Evolutionary conservation across 2,329 filamentous ascomycete genomes (phyloP).

Genomic region (Calonectria pteridis): DNA sequence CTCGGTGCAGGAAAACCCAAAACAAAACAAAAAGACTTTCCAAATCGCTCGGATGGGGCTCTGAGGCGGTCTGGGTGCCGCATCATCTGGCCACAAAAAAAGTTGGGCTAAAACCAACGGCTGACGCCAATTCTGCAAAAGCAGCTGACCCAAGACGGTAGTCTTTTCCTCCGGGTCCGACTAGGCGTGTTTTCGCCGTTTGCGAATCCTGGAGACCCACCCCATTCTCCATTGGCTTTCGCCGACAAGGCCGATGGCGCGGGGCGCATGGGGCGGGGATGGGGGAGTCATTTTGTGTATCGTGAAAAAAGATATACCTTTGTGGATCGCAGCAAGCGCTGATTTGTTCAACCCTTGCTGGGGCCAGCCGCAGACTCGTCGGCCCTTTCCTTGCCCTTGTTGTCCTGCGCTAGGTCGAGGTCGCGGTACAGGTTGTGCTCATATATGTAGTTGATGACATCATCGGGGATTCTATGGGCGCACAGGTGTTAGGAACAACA

Average conservation of each 20-base stretch:
- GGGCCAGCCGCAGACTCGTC: slow-evolving; percentile 35
- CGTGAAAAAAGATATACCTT: slow-evolving; percentile 8
- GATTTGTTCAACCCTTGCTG: slow-evolving; percentile 44
- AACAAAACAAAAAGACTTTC: not conserved
- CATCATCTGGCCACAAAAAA: not conserved
- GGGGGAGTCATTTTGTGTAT: not conserved
- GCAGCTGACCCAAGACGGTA: not conserved
- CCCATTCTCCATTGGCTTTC: slow-evolving; percentile 1
- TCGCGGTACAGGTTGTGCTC: slow-evolving; percentile 75
- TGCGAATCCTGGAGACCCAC: slow-evolving; percentile 8
- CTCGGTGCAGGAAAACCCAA: slow-evolving; percentile 2
- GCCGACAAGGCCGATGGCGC: not conserved
- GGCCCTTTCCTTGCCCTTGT: slow-evolving; percentile 43
- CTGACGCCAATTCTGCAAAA: not conserved
- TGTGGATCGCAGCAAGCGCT: not conserved
- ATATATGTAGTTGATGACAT: slow-evolving; percentile 81
- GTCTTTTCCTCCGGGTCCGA: not conserved
- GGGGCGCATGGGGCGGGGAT: not conserved
- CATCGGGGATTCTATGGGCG: slow-evolving; percentile 66
- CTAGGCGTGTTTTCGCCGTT: slow-evolving; percentile 1
- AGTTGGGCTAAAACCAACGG: not conserved
- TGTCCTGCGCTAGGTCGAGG: slow-evolving; percentile 42
- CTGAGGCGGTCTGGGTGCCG: slow-evolving; percentile 2
- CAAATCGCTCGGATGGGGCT: not conserved
- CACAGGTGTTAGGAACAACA: slow-evolving; percentile 5